phyloP scores from a whole-genome alignment of 2,329 filamentous ascomycete genomes.

The Elsinoe australis region DNA sequence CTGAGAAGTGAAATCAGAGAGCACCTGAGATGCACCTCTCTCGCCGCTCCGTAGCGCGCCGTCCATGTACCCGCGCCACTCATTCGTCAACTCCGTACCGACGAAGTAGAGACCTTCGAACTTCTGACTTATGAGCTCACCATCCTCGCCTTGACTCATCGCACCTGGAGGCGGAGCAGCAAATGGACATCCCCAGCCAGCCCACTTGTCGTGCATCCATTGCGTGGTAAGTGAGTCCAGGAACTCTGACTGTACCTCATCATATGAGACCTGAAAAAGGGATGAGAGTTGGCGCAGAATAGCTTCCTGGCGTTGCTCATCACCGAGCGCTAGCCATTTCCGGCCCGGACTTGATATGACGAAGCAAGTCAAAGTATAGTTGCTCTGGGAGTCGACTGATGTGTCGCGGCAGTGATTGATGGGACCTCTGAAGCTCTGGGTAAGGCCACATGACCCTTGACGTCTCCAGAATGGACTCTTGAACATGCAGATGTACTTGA shows the following conservation, averaged over 20 bases:
- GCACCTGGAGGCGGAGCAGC: slow-evolving; percentile 14
- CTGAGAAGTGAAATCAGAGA: neutral
- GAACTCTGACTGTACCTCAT: neutral
- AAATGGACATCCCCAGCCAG: slow-evolving; percentile 28
- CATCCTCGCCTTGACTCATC: slow-evolving; percentile 16
- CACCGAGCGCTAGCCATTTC: slow-evolving; percentile 18
- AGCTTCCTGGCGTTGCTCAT: slow-evolving; percentile 14
- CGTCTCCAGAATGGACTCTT: slow-evolving; percentile 41
- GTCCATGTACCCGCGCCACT: slow-evolving; percentile 55
- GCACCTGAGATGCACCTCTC: slow-evolving; percentile 30
- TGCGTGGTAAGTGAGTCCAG: slow-evolving; percentile 17
- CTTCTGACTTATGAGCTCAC: slow-evolving; percentile 21
- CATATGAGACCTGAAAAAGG: neutral
- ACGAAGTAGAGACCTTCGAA: slow-evolving; percentile 44
- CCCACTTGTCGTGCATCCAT: slow-evolving; percentile 28
- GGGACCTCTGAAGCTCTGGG: slow-evolving; percentile 42
- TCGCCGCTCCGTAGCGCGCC: slow-evolving; percentile 47
- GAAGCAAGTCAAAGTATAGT: slow-evolving; percentile 13
- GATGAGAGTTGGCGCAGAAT: slow-evolving; percentile 18
- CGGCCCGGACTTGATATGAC: slow-evolving; percentile 14
- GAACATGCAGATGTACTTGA: slow-evolving; percentile 46
- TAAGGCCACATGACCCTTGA: slow-evolving; percentile 40
- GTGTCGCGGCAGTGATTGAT: slow-evolving; percentile 22
- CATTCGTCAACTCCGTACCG: slow-evolving; percentile 46
- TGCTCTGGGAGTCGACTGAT: neutral